Percentiles rank a stretch among this genome's conserved stretches.
Evolutionary conservation across 805 yeast species (phyloP).

Genomic region (Teunomyces cretensis): DNA sequence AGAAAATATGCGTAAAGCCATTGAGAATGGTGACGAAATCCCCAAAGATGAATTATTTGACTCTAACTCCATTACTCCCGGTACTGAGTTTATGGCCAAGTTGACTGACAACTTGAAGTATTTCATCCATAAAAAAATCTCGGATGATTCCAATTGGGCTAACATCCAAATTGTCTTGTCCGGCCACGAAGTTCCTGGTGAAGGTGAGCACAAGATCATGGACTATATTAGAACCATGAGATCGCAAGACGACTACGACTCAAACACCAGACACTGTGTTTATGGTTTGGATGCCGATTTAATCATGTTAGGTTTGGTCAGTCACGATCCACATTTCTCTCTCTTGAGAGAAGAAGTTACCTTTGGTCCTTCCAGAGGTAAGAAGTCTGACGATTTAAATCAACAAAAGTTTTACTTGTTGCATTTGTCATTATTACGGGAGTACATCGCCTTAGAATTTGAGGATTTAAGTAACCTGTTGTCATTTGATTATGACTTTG

Average conservation of each 20-base stretch:
- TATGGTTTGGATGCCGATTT: constrained; percentile 96
- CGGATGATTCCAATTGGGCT: constrained; percentile 87
- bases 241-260: constrained; percentile 69
- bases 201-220: constrained; percentile 98
- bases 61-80: constrained; percentile 92
- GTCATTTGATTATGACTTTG: constrained; percentile 76
- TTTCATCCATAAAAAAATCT: constrained; percentile 82
- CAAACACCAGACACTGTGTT: constrained; percentile 87
- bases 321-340: constrained; percentile 96
- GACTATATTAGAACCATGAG: constrained; percentile 79
- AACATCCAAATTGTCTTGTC: constrained; percentile 72
- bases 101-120: constrained; percentile 79
- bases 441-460: constrained; percentile 86
- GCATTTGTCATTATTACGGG: constrained; percentile 86
- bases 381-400: constrained; percentile 50
- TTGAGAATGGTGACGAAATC: constrained; percentile 66
- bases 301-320: constrained; percentile 86
- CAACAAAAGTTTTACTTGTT: constrained; percentile 80
- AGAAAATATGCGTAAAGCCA: constrained; percentile 69
- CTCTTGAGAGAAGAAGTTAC: constrained; percentile 92
- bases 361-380: constrained; percentile 60
- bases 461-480: constrained; percentile 62
- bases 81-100: constrained; percentile 94
- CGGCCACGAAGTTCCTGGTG: constrained; percentile 97
- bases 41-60: constrained; percentile 89